A percentile compares a stretch with the other conserved stretches of the same genome.
phyloP scores from a whole-genome alignment of 2,329 filamentous ascomycete genomes.

The Nemania sp. region DNA sequence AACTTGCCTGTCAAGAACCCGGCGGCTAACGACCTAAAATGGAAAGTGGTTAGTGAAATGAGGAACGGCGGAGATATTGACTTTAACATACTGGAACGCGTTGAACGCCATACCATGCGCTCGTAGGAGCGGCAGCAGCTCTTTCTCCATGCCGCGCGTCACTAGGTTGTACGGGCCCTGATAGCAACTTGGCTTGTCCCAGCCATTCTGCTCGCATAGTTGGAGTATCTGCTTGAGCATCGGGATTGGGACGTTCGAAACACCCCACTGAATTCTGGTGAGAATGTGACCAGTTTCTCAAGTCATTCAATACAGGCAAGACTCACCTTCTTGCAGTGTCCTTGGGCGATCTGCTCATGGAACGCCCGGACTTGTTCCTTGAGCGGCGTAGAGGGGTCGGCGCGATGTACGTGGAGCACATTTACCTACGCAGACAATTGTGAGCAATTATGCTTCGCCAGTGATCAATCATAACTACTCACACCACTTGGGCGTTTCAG shows the following conservation, averaged over 20 bases:
- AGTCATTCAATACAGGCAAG: no score
- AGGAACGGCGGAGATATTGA: not conserved
- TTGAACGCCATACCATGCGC: conserved; percentile 33
- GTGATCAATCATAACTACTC: no score
- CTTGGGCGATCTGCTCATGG: conserved; percentile 37
- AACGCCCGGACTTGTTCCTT: conserved; percentile 43
- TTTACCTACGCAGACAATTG: no score
- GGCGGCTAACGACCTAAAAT: conserved; percentile 20
- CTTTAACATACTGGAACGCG: conserved; percentile 22
- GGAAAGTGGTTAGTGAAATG: not conserved
- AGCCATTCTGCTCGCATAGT: conserved; percentile 40
- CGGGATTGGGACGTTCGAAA: conserved; percentile 42
- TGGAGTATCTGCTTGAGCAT: conserved; percentile 39
- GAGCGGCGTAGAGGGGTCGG: conserved; percentile 40
- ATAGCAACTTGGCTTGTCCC: conserved; percentile 44
- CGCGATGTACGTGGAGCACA: conserved; percentile 43
- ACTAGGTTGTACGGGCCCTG: conserved; percentile 46
- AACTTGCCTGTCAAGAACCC: conserved; percentile 44
- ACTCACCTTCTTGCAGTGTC: conserved; percentile 38
- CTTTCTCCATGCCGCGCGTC: conserved; percentile 41
- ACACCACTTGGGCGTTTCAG: conserved; percentile 26
- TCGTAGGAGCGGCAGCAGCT: conserved; percentile 42
- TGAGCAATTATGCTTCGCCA: no score
- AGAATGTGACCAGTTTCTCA: not conserved
- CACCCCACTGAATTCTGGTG: conserved; percentile 37